Evolutionary conservation across 768 basidiomycete species (phyloP).

Genomic region (Kwoniella mangroviensis): DNA sequence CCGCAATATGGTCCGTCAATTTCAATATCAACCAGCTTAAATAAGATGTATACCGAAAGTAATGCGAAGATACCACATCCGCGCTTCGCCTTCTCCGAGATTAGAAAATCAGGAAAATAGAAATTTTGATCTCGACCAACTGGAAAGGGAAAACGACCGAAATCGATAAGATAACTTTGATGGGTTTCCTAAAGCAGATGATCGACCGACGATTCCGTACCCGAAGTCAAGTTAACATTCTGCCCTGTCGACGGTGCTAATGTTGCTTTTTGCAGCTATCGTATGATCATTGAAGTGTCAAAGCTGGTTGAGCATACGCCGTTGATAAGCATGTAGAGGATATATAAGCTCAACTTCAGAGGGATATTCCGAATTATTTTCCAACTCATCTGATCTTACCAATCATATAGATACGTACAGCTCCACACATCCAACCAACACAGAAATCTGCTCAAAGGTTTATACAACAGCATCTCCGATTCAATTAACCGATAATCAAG

Average conservation of each 20-base stretch:
- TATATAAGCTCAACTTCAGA: no score
- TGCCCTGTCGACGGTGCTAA: not conserved
- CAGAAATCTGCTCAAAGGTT: no score
- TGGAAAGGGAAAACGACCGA: not conserved
- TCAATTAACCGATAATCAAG: no score
- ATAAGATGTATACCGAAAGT: not conserved
- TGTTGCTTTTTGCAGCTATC: not conserved
- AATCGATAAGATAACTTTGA: conserved; percentile 14
- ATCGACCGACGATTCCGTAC: not conserved
- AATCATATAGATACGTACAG: no score
- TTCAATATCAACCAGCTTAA: conserved; percentile 9
- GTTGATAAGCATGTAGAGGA: not conserved
- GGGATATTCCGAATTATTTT: no score
- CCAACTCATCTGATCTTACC: no score
- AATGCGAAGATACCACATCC: not conserved
- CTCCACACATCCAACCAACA: no score
- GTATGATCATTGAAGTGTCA: not conserved
- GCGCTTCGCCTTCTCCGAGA: conserved; percentile 9
- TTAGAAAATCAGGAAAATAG: conserved; percentile 6
- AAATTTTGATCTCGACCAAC: conserved; percentile 19
- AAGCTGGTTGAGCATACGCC: not conserved
- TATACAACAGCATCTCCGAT: not conserved
- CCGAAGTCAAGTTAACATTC: not conserved
- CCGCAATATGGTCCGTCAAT: not conserved
- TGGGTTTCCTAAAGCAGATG: conserved; percentile 4